phyloP scores from a whole-genome alignment of 495 filamentous ascomycete genomes.

The Aspergillus bridgeri region DNA sequence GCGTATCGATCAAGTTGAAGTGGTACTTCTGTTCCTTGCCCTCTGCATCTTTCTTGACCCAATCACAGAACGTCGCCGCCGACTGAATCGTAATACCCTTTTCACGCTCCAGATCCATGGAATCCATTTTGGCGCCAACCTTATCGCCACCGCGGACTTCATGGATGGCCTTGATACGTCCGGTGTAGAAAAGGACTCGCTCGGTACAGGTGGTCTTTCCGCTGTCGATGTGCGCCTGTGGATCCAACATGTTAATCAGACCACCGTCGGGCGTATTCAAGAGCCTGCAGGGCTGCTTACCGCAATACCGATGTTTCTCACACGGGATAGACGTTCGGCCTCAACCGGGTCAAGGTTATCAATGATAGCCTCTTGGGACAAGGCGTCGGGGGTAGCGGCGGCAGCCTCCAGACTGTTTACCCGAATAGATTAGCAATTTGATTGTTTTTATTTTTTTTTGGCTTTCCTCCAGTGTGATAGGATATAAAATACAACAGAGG shows the following conservation, averaged over 20 bases:
- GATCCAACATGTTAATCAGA: not conserved
- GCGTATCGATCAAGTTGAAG: conserved; percentile 98
- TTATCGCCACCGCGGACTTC: conserved; percentile 95
- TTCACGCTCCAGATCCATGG: conserved; percentile 97
- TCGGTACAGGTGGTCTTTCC: conserved; percentile 98
- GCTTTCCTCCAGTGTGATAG: no score
- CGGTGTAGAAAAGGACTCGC: conserved; percentile 97
- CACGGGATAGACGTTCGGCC: conserved; percentile 66
- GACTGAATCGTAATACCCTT: conserved; percentile 99
- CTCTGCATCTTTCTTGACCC: conserved; percentile 75
- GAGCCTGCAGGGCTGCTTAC: conserved; percentile 46
- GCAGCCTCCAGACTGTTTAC: conserved; percentile 55
- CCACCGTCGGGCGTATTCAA: no score
- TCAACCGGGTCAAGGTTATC: conserved; percentile 73
- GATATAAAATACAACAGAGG: not conserved
- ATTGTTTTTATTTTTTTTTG: no score
- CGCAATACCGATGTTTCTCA: conserved; percentile 98
- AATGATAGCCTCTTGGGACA: conserved; percentile 68
- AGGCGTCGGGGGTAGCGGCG: conserved; percentile 51
- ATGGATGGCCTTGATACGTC: conserved; percentile 93
- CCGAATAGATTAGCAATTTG: conserved; percentile 11
- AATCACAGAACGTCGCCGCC: conserved; percentile 96
- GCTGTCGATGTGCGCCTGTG: conserved; percentile 94
- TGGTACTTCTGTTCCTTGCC: conserved; percentile 87
- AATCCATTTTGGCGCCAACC: conserved; percentile 99